These are phyloP conservation scores for Chrysanthemum makinoi DNA, from an alignment of 129 eudicot genomes.

Conservation along the genomic window DNA sequence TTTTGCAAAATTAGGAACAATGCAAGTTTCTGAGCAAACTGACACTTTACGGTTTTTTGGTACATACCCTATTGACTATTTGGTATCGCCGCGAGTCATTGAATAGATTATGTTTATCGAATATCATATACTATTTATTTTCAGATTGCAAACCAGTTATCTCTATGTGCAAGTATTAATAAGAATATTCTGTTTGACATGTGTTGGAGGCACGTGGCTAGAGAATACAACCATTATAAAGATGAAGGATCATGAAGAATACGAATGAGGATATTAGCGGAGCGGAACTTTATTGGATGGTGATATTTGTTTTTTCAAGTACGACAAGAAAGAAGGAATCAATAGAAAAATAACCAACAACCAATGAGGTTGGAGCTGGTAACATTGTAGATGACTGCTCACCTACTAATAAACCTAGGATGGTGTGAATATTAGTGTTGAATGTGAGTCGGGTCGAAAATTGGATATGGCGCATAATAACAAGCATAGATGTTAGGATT, in stretches of 20 bases:
- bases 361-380: neutral
- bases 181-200: neutral
- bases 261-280: conserved; percentile 16
- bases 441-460: no score
- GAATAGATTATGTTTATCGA: no score
- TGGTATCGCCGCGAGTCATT: no score
- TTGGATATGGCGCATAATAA: neutral
- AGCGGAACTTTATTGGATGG: conserved; percentile 9
- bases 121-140: no score
- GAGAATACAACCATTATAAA: neutral
- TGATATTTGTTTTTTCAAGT: conserved; percentile 21
- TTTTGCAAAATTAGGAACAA: no score
- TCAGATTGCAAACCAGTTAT: no score
- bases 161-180: no score
- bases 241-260: conserved; percentile 18
- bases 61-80: no score
- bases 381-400: neutral
- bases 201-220: conserved; percentile 12
- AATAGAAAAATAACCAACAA: conserved; percentile 2
- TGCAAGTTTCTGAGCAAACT: no score
- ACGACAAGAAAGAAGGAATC: conserved; percentile 18
- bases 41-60: no score
- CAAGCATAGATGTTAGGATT: no score
- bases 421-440: neutral
- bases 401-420: conserved; percentile 1